These are phyloP conservation scores for Fragilaria radians DNA, from an alignment of 108 stramenopile genomes.

Conservation along the genomic window DNA sequence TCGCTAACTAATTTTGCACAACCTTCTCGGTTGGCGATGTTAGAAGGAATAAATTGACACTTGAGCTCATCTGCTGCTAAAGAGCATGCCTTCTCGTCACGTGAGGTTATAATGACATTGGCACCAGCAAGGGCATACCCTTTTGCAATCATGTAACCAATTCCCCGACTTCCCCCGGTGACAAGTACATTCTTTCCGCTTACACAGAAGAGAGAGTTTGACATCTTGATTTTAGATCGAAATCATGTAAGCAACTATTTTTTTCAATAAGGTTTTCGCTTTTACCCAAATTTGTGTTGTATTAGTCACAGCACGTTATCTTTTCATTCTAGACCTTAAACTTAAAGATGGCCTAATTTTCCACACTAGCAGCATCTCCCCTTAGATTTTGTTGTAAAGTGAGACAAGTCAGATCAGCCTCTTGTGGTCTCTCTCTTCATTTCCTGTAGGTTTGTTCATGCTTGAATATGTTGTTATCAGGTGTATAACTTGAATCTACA, in stretches of 20 bases:
- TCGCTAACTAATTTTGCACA: constrained; percentile 69
- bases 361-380: neutral
- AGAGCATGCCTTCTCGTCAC: constrained; percentile 67
- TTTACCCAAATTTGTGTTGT: neutral
- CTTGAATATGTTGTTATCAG: neutral
- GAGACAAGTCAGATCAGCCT: too few relatives aligned
- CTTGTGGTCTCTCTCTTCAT: too few relatives aligned
- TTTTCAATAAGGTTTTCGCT: neutral
- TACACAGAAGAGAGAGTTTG: constrained; percentile 38
- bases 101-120: constrained; percentile 78
- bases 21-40: constrained; percentile 75
- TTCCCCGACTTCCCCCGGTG: constrained; percentile 86
- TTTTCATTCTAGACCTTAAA: neutral
- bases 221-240: neutral
- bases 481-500: too few relatives aligned
- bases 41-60: constrained; percentile 55
- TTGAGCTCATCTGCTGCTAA: constrained; percentile 47
- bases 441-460: too few relatives aligned
- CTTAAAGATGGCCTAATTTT: neutral
- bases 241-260: neutral
- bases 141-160: constrained; percentile 87
- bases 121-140: constrained; percentile 70
- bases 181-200: constrained; percentile 82
- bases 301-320: neutral
- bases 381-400: neutral